Conservation (phyloP, 208 protist genomes). For the Sergeia podlipaevii region DNA sequence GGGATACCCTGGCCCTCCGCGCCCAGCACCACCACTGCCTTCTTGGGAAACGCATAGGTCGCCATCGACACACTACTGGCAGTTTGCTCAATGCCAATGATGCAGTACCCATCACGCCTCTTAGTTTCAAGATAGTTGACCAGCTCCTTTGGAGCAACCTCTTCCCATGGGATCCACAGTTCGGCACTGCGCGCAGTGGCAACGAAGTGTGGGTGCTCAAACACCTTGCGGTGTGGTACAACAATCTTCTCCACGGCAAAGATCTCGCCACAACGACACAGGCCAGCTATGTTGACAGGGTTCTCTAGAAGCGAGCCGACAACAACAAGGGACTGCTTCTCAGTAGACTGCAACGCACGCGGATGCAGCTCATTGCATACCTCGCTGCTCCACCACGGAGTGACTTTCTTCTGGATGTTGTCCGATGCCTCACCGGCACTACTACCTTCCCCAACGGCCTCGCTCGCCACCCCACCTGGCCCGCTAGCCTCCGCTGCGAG, state of each 20-base stretch:
- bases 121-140: slow-evolving; percentile 48
- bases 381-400: slow-evolving; percentile 84
- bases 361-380: slow-evolving; percentile 90
- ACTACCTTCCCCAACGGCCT: neutral
- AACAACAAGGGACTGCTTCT: slow-evolving; percentile 73
- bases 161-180: slow-evolving; percentile 85
- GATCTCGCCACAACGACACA: slow-evolving; percentile 88
- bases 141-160: slow-evolving; percentile 49
- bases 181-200: slow-evolving; percentile 85
- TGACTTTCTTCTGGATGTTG: slow-evolving; percentile 85
- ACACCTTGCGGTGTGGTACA: slow-evolving; percentile 65
- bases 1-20: slow-evolving; percentile 89
- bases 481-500: slow-evolving; percentile 38
- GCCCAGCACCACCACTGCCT: slow-evolving; percentile 74
- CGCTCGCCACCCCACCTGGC: slow-evolving; percentile 2
- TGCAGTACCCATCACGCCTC: slow-evolving; percentile 73
- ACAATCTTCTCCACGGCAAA: slow-evolving; percentile 81
- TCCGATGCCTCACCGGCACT: slow-evolving; percentile 8
- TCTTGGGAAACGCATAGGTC: slow-evolving; percentile 61
- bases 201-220: slow-evolving; percentile 88
- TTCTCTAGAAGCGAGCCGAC: slow-evolving; percentile 84
- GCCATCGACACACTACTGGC: slow-evolving; percentile 71
- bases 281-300: slow-evolving; percentile 86
- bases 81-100: slow-evolving; percentile 91
- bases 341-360: slow-evolving; percentile 35